phyloP scores from a whole-genome alignment of 257 asterid species.

The Anisodus tanguticus region DNA sequence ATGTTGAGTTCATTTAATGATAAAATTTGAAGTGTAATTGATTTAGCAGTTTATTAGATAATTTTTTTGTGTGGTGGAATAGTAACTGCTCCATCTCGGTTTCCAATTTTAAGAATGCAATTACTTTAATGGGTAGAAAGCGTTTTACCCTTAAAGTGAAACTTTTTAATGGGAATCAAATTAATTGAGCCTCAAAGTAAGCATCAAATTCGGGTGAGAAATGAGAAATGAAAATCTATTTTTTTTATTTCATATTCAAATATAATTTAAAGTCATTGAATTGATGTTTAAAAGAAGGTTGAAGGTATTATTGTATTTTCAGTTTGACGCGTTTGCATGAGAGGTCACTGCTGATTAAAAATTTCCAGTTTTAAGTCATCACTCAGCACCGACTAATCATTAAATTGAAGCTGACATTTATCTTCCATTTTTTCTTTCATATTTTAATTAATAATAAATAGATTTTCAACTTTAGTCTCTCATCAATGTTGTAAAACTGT shows the following conservation, averaged over 20 bases:
- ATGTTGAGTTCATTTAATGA: background rate
- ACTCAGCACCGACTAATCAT: conserved; percentile 17
- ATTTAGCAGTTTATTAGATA: no score
- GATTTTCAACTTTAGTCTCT: background rate
- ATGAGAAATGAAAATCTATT: background rate
- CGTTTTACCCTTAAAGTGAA: no score
- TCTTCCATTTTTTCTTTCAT: background rate
- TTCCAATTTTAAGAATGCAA: no score
- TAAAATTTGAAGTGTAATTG: no score
- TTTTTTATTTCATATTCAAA: background rate
- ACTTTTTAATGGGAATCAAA: no score
- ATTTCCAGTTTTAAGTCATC: background rate
- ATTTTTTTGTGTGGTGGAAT: no score
- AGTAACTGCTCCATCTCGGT: no score
- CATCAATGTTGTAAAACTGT: background rate
- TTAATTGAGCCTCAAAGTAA: no score
- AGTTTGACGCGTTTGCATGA: background rate
- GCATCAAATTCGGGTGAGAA: no score
- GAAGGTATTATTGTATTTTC: background rate
- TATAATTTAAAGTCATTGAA: background rate
- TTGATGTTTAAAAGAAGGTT: background rate
- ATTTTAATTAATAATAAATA: background rate
- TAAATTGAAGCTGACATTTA: background rate
- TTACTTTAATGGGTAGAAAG: no score
- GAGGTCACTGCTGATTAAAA: background rate